Evolutionary conservation across 169 alveolate genomes (phyloP).

Genomic region (Miamiensis avidus): DNA sequence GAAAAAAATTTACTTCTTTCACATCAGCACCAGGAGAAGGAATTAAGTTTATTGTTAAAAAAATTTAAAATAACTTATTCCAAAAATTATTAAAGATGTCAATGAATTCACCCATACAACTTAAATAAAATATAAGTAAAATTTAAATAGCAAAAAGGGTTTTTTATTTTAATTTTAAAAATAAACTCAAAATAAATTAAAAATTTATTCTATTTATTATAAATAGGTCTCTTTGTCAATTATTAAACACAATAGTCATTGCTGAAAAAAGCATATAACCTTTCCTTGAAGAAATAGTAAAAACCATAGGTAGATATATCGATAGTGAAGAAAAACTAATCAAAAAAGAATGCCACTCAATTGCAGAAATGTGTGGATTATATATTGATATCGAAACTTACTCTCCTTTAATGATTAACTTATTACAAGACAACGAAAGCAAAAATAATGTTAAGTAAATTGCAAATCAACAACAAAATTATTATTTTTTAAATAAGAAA

Average conservation of each 20-base stretch:
- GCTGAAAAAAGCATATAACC: slow-evolving; percentile 15
- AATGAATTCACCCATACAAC: slow-evolving; percentile 18
- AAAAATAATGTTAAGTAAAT: slow-evolving; percentile 37
- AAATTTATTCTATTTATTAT: too few relatives aligned
- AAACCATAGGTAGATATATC: slow-evolving; percentile 48
- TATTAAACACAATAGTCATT: slow-evolving; percentile 1
- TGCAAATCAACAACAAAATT: not conserved
- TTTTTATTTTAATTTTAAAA: too few relatives aligned
- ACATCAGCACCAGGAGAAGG: not conserved
- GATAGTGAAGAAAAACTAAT: slow-evolving; percentile 47
- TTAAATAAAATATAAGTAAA: not conserved
- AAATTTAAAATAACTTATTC: not conserved
- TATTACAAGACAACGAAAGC: slow-evolving; percentile 51
- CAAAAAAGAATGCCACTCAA: slow-evolving; percentile 48
- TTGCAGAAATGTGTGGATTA: slow-evolving; percentile 43
- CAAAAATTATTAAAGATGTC: slow-evolving; percentile 6
- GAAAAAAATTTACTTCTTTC: not conserved
- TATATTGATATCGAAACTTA: slow-evolving; percentile 50
- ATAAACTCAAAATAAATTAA: too few relatives aligned
- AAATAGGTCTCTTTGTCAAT: not conserved
- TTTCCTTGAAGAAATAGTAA: slow-evolving; percentile 37
- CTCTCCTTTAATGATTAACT: slow-evolving; percentile 55
- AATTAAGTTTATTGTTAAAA: too few relatives aligned
- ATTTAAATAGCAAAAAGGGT: too few relatives aligned
- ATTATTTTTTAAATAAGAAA: too few relatives aligned